Evolutionary conservation across 257 asterid genomes (phyloP), one percentile per base, ranked within the genome.

Genomic region (Coffea canephora): DNA sequence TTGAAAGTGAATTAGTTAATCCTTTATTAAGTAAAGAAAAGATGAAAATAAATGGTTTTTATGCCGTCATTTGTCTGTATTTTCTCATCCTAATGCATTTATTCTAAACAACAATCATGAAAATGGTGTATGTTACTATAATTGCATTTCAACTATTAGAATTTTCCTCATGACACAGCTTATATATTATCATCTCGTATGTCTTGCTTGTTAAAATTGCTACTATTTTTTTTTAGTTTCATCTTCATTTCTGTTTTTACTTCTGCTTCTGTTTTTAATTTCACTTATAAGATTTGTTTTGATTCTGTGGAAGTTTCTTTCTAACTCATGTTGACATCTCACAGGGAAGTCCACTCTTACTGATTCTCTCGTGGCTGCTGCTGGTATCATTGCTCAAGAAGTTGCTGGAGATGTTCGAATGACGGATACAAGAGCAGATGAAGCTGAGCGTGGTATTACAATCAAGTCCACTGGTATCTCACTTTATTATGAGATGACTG

Each of bases 361-460:
- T 2, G 89, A 86, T 72, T 86, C 89, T 54, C 82, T 86, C 66
- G 89, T 86, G 43, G 89, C 89, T 15, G 89, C 89, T 69, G 89
- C 89, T 54, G 89, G 89, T 64, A 86, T 86, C 77, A 86, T 86
- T 79, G 89, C 89, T 46, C 89, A 86, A 74, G 89, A 86, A 81
- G 89, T 86, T 34, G 89, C 89, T 16, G 89, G 89, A 14, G 89
- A 86, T 79, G 89, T 86, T 23, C 82, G 89, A 6, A 86, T 86
- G 89, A 86, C 89, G 5, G 89, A 86, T 83, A 86, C 89, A 3
- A 85, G 89, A 76, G 89, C 89, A 0, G 89, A 87, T 82, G 89
- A 87, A 72, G 89, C 89, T 36, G 89, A 87, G 74, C 88, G 89
- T 74, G 89, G 89, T 55, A 87, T 87, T 61, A 84, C 88, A 62